Conservation (phyloP, 768 basidiomycete genomes). For the Podaxis sp. region DNA sequence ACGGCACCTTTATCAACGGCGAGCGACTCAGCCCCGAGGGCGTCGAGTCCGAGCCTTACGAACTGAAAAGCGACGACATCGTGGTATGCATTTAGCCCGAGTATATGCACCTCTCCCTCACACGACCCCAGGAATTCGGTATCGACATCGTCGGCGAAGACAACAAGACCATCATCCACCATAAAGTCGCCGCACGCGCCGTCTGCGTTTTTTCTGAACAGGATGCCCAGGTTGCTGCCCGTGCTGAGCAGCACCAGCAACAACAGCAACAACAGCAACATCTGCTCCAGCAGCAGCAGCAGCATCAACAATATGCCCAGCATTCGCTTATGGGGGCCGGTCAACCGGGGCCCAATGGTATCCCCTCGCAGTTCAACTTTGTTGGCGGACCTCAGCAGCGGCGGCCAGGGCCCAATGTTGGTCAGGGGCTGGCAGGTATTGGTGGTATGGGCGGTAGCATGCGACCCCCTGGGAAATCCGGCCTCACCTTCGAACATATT, state of each 20-base stretch:
- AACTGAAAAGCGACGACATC: slow-evolving; percentile 93
- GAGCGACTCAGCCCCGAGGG: slow-evolving; percentile 89
- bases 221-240: slow-evolving; percentile 74
- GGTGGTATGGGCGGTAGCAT: slow-evolving; percentile 75
- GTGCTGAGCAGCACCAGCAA: slow-evolving; percentile 65
- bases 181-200: slow-evolving; percentile 96
- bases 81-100: slow-evolving; percentile 61
- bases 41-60: slow-evolving; percentile 87
- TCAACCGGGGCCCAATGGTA: slow-evolving; percentile 13
- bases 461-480: slow-evolving; percentile 76
- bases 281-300: slow-evolving; percentile 25
- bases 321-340: slow-evolving; percentile 14
- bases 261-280: slow-evolving; percentile 42
- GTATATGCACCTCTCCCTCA: slow-evolving; percentile 14
- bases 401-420: slow-evolving; percentile 34
- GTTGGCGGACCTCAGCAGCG: slow-evolving; percentile 43
- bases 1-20: slow-evolving; percentile 97
- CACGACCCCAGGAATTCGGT: slow-evolving; percentile 80
- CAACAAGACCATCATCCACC: slow-evolving; percentile 96
- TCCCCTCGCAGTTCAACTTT: slow-evolving; percentile 18
- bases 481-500: slow-evolving; percentile 91
- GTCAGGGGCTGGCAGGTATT: slow-evolving; percentile 51
- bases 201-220: slow-evolving; percentile 85
- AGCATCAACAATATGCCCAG: slow-evolving; percentile 12
- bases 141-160: slow-evolving; percentile 99